Base-by-base conservation (phyloP, 495 filamentous ascomycete genomes). In the Amphirosellinia nigrospora region DNA sequence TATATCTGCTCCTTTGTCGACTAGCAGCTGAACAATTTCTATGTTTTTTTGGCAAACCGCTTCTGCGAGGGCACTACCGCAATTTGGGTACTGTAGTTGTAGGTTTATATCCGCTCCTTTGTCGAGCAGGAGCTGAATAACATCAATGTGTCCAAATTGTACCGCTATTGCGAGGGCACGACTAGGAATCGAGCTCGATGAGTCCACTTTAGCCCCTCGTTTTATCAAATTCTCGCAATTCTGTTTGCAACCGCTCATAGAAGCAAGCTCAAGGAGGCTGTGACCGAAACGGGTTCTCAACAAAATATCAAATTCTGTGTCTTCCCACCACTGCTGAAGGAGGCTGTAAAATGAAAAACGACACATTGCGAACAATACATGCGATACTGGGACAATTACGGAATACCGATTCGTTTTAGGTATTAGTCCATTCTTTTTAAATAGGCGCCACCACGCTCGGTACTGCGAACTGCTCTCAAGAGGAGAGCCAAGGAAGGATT, bases 401-500 rank as follows among this genome's bases (percentile, higher is more conserved):
- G 11, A n/a, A n/a, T n/a, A n/a, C 11, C 38, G 1, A 10, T 41
- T 10, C 11, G 1, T 13, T 1, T 1, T 41, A 41, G 38, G 38
- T 41, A 9, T n/a, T n/a, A n/a, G n/a, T n/a, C n/a, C n/a, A n/a
- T n/a, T 10, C 11, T 13, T 41, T 10, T 9, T 19, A 7, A 32
- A 26, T 46, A 11, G 10, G 3, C 23, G 23, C 34, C 21, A 13
- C 61, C 61, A 64, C 23, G 0, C 2, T 15, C n/a, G 41, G 28
- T 64, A 64, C 28, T 30, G 28, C 1, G 8, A 1, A 15, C 62
- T 64, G 16, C 26, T 50, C 16, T 64, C 0, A 2, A n/a, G n/a
- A 9, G 43, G 62, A 23, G 43, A 52, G 9, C 38, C 62, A 19
- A 64, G 62, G 23, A 64, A 64, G 30, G 26, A 30, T 16, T 64